Percentiles rank a stretch among this genome's conserved stretches.
phyloP scores from a whole-genome alignment of 1,284 basidiomycete species.

The Taiwanofungus camphoratus region DNA sequence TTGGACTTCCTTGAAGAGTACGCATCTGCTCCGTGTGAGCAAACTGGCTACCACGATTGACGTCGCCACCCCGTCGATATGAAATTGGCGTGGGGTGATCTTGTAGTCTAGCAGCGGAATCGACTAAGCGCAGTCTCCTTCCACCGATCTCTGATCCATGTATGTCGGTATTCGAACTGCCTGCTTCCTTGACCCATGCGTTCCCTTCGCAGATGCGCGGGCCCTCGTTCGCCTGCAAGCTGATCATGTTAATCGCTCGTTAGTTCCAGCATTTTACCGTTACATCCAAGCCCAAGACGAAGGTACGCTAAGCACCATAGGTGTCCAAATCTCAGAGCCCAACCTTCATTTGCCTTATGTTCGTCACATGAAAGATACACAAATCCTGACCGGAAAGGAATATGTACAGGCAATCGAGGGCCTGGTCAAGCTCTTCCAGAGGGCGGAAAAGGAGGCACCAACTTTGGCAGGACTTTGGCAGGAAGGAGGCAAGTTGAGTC shows the following conservation, averaged over 20 bases:
- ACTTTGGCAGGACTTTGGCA: slow-evolving; percentile 48
- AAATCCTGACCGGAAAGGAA: slow-evolving; percentile 52
- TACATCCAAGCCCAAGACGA: slow-evolving; percentile 70
- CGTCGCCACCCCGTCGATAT: no score
- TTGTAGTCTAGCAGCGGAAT: slow-evolving; percentile 40
- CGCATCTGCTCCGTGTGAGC: slow-evolving; percentile 17
- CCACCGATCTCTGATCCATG: slow-evolving; percentile 59
- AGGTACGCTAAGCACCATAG: slow-evolving; percentile 12
- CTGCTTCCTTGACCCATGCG: not conserved
- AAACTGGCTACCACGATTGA: no score
- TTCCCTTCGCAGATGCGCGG: slow-evolving; percentile 45
- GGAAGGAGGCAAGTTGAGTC: slow-evolving; percentile 48
- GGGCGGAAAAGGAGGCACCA: slow-evolving; percentile 46
- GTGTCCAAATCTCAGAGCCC: not conserved
- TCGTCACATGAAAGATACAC: slow-evolving; percentile 35
- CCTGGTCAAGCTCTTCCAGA: slow-evolving; percentile 54
- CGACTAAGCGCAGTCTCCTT: slow-evolving; percentile 45
- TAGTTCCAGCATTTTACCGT: slow-evolving; percentile 76
- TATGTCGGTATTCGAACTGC: slow-evolving; percentile 25
- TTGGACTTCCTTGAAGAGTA: slow-evolving; percentile 73
- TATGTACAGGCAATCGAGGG: slow-evolving; percentile 49
- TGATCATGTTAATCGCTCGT: slow-evolving; percentile 58
- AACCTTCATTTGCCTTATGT: not conserved
- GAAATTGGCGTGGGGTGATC: no score
- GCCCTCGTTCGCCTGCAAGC: slow-evolving; percentile 64